Evolutionary conservation across 331 rosid species (phyloP).

Genomic region (Saraca asoca): DNA sequence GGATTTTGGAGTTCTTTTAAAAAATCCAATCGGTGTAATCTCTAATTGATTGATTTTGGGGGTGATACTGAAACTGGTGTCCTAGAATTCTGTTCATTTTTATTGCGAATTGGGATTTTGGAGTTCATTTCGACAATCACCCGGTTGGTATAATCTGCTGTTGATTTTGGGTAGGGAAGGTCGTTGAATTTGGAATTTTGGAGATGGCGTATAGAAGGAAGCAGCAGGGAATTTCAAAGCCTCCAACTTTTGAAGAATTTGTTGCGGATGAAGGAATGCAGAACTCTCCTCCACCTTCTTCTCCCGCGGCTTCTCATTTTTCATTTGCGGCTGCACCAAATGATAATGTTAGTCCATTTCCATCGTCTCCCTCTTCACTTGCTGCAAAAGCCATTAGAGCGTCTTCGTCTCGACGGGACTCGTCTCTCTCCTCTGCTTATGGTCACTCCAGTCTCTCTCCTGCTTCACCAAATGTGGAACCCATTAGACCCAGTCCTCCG

Average conservation of each 20-base stretch:
- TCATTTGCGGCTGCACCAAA: constrained; percentile 55
- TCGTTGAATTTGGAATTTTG: not conserved
- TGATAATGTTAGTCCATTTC: constrained; percentile 26
- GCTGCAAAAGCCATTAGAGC: constrained; percentile 96
- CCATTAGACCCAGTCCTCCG: constrained; percentile 44
- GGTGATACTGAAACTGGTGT: no score
- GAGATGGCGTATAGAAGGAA: constrained; percentile 76
- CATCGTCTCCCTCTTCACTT: constrained; percentile 61
- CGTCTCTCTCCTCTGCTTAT: constrained; percentile 86
- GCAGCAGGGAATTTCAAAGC: constrained; percentile 51
- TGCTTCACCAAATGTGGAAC: constrained; percentile 50
- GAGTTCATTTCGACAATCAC: no score
- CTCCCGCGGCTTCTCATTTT: constrained; percentile 18
- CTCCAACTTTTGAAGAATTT: constrained; percentile 41
- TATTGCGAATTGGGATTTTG: no score
- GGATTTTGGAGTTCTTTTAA: no score
- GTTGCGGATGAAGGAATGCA: constrained; percentile 32
- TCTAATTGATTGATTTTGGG: no score
- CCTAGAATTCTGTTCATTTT: no score
- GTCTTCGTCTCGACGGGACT: constrained; percentile 88
- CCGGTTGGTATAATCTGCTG: no score
- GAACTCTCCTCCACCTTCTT: constrained; percentile 40
- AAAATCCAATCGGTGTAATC: no score
- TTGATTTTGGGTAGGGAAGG: not conserved
- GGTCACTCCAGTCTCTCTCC: constrained; percentile 52